Percentiles rank a stretch among this genome's conserved stretches.
Conservation (phyloP, 2,329 filamentous ascomycete genomes). For the Scedosporium apiospermum region DNA sequence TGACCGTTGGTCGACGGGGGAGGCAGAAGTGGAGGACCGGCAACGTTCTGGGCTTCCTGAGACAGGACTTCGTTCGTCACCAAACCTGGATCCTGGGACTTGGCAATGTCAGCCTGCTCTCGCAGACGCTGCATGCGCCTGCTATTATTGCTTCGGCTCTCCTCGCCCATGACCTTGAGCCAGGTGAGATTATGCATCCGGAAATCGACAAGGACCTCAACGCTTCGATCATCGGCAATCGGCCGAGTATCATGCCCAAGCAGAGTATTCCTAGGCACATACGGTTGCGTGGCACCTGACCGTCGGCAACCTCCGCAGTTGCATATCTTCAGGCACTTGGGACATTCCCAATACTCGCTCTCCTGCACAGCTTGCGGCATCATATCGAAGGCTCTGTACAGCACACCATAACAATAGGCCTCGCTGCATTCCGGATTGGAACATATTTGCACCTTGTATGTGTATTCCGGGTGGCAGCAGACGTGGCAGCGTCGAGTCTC, state of each 20-base stretch:
- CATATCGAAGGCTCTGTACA: conserved; percentile 86
- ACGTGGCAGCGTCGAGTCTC: conserved; percentile 64
- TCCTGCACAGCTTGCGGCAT: conserved; percentile 78
- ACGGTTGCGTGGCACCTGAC: conserved; percentile 57
- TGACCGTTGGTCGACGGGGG: not conserved
- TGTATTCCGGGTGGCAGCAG: conserved; percentile 69
- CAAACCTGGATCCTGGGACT: conserved; percentile 34
- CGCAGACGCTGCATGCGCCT: conserved; percentile 47
- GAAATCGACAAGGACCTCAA: conserved; percentile 87
- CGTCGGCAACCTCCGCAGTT: conserved; percentile 75
- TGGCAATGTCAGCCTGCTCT: conserved; percentile 47
- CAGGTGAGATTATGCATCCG: conserved; percentile 78
- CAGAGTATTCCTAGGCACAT: conserved; percentile 77
- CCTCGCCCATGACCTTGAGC: conserved; percentile 55
- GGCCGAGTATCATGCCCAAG: conserved; percentile 86
- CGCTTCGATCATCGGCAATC: conserved; percentile 82
- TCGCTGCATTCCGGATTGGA: conserved; percentile 58
- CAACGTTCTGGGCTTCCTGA: not conserved
- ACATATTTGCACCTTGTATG: conserved; percentile 79
- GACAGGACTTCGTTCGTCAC: conserved; percentile 19
- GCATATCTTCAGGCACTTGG: conserved; percentile 76
- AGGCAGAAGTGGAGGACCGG: not conserved
- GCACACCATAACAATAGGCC: conserved; percentile 84
- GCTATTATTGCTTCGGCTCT: conserved; percentile 46
- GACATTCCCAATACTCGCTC: conserved; percentile 76